Percentiles rank a stretch among this genome's conserved stretches.
phyloP scores from a whole-genome alignment of 495 filamentous ascomycete genomes.

The Hypoxylon rickii region DNA sequence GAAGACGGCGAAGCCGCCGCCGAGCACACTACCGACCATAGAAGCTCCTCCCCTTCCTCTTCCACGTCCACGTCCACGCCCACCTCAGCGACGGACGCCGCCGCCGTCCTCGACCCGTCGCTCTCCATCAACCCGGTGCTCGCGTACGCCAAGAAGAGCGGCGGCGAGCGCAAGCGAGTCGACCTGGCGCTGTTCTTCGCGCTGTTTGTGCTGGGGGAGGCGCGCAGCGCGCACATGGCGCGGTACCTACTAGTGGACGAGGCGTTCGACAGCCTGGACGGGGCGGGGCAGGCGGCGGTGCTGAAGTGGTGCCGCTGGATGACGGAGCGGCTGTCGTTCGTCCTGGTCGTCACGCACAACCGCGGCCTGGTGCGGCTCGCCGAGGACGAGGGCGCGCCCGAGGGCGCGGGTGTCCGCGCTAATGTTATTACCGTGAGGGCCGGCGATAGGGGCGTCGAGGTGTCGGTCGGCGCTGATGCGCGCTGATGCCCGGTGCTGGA shows the following conservation, averaged over 20 bases:
- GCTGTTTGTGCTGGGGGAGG: slow-evolving; percentile 35
- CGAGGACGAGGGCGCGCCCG: slow-evolving; percentile 16
- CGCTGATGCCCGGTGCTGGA: no score
- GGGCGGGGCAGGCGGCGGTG: slow-evolving; percentile 35
- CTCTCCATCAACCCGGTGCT: slow-evolving; percentile 23
- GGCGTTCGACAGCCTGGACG: slow-evolving; percentile 41
- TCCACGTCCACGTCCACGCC: slow-evolving; percentile 1
- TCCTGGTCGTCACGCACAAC: slow-evolving; percentile 38
- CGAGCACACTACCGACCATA: no score
- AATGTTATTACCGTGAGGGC: slow-evolving; percentile 20
- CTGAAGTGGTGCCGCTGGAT: slow-evolving; percentile 35
- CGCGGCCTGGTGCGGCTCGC: slow-evolving; percentile 7
- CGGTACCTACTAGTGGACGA: slow-evolving; percentile 43
- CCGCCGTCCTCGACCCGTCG: slow-evolving; percentile 24
- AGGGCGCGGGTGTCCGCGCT: slow-evolving; percentile 8
- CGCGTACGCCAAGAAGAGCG: slow-evolving; percentile 40
- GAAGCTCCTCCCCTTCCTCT: no score
- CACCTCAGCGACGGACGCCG: neutral
- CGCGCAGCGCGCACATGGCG: slow-evolving; percentile 34
- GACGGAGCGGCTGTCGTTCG: slow-evolving; percentile 22
- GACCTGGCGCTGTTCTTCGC: slow-evolving; percentile 44
- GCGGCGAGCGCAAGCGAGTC: slow-evolving; percentile 43
- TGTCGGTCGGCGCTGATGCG: neutral
- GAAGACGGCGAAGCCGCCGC: neutral
- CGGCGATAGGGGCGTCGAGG: slow-evolving; percentile 9